Evolutionary conservation across 164 flowering plant species (phyloP), one percentile per base, ranked within the genome.

Genomic region (Vitis riparia): DNA sequence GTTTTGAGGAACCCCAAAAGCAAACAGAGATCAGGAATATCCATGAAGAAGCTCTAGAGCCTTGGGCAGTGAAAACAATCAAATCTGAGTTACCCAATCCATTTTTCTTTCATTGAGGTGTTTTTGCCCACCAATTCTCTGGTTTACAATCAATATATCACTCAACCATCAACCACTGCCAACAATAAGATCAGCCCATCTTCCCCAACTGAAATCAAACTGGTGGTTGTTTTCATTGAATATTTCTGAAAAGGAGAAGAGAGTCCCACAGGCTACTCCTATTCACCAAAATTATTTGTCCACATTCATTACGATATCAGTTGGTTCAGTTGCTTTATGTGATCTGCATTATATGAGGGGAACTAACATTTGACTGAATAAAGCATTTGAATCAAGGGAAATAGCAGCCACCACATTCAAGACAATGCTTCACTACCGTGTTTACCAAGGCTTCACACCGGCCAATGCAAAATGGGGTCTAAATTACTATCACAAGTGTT

Each of bases 141-240:
- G 8, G 59, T 3, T 3, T 16, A 27, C 27, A 57, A 19, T 57
- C 59, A 5, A 57, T 57, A n/a, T 8, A 57, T 57, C 59, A 57
- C 59, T 57, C 59, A 57, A 57, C 59, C n/a, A 1, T 57, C 59
- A 57, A 17, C 59, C 29, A 57, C 17, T 10, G 23, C 9, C 59
- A 57, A 11, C 59, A 57, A 57, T 11, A 57, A 57, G 11, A 57
- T 57, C 27, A 17, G 9, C 59, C 29, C 27, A 56, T 57, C 29
- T 57, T 57, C 29, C 29, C 11, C 29, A 57, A 19, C 59, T 19
- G 59, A 57, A 57, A 8, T 57, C 29, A 57, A 16, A 57, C 23
- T 2, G 59, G 59, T 57, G 59, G 59, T 57, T 57, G 59, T 57
- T 10, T 57, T 7, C 59, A 57, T 57, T 57, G 10, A 57, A 16